These are phyloP conservation scores for Rasamsonia emersonii DNA, from an alignment of 2,329 filamentous ascomycete species.

Conservation along the genomic window DNA sequence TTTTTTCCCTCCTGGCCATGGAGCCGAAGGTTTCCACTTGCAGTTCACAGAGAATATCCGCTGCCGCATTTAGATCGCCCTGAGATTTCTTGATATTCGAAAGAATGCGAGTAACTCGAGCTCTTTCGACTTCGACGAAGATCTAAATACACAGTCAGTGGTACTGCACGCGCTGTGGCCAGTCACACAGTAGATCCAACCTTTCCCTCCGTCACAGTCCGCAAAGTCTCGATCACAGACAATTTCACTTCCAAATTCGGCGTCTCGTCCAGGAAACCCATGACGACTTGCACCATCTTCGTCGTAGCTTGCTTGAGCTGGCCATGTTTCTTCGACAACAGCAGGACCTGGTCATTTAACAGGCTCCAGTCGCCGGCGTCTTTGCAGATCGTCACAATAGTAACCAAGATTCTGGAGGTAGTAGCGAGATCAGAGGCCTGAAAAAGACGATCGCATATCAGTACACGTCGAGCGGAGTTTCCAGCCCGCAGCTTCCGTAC, in stretches of 20 bases:
- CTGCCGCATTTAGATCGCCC: constrained; percentile 80
- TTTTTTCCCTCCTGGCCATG: constrained; percentile 96
- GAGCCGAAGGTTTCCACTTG: constrained; percentile 99
- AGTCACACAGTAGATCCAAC: constrained; percentile 31
- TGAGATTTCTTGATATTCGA: constrained; percentile 97
- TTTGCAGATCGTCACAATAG: constrained; percentile 91
- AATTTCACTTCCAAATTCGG: constrained; percentile 82
- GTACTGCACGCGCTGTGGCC: not conserved
- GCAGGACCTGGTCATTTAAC: constrained; percentile 90
- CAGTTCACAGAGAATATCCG: constrained; percentile 90
- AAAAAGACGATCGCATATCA: not conserved
- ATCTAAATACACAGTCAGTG: constrained; percentile 48
- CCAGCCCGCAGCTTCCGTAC: constrained; percentile 45
- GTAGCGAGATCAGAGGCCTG: constrained; percentile 93
- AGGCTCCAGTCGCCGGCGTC: constrained; percentile 85
- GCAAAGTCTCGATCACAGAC: constrained; percentile 84
- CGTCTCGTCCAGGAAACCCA: constrained; percentile 80
- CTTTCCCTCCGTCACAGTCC: constrained; percentile 97
- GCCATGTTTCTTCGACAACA: constrained; percentile 98
- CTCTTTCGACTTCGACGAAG: constrained; percentile 97
- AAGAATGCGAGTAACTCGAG: constrained; percentile 86
- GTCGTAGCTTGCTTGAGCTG: constrained; percentile 99
- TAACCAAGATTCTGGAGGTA: constrained; percentile 77
- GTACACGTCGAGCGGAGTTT: constrained; percentile 15
- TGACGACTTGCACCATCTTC: constrained; percentile 96